A percentile compares a stretch with the other conserved stretches of the same genome.
Conservation (phyloP, 768 basidiomycete genomes). For the Termitomyces sp. region DNA sequence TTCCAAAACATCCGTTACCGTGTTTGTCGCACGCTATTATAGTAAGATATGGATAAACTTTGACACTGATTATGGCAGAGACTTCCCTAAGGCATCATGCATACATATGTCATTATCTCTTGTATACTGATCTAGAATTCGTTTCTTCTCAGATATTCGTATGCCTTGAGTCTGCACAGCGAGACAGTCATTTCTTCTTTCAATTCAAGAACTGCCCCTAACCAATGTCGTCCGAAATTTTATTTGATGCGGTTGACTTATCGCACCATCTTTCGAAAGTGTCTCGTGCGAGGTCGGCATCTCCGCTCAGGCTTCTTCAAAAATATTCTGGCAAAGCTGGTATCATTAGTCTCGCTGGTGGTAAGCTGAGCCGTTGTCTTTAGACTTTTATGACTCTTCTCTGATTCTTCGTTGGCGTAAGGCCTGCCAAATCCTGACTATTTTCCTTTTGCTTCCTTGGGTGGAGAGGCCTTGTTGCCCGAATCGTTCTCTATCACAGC, state of each 20-base stretch:
- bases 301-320: slow-evolving; percentile 37
- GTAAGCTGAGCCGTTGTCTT: slow-evolving; percentile 28
- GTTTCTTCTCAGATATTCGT: neutral
- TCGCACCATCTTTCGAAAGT: slow-evolving; percentile 18
- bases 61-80: neutral
- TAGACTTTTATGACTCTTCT: too few species aligned
- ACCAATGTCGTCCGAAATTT: slow-evolving; percentile 22
- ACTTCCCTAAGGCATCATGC: neutral
- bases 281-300: neutral
- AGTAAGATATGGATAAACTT: too few species aligned
- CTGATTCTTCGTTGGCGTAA: too few species aligned
- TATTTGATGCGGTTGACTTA: slow-evolving; percentile 51
- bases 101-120: too few species aligned
- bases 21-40: too few species aligned
- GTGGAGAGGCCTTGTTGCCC: too few species aligned
- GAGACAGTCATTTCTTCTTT: neutral
- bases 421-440: too few species aligned
- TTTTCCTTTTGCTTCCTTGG: too few species aligned
- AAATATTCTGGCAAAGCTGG: slow-evolving; percentile 52
- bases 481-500: too few species aligned
- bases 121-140: neutral
- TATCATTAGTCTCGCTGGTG: slow-evolving; percentile 40
- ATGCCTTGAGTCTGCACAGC: neutral
- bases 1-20: too few species aligned
- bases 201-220: neutral